phyloP scores from a whole-genome alignment of 2,329 filamentous ascomycete species.

The Neospermospora avenae region DNA sequence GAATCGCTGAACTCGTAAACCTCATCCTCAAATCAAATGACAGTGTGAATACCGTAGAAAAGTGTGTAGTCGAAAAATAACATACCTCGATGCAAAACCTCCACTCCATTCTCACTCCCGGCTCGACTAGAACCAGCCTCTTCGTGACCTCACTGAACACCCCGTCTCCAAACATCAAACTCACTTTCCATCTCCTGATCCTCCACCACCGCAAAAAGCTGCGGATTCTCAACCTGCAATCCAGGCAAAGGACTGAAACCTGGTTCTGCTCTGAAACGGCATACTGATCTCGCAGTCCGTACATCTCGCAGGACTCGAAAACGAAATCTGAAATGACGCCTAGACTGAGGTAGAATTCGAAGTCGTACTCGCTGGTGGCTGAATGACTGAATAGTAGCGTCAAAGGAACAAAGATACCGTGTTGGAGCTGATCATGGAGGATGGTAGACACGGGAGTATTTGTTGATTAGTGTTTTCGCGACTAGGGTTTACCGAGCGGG shows the following conservation, averaged over 20 bases:
- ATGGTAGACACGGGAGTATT: not conserved
- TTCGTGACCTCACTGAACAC: not conserved
- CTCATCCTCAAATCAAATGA: not conserved
- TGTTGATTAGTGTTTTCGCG: not conserved
- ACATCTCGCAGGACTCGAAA: not conserved
- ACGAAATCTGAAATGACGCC: not conserved
- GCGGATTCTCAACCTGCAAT: not conserved
- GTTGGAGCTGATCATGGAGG: not conserved
- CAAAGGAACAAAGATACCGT: not conserved
- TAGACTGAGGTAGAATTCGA: too few species aligned
- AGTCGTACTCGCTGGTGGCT: not conserved
- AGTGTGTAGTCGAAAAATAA: not conserved
- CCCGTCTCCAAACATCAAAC: not conserved
- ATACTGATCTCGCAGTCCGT: not conserved
- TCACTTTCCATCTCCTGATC: conserved; percentile 1
- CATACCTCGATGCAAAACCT: not conserved
- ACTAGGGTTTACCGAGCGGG: not conserved
- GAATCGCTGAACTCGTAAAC: too few species aligned
- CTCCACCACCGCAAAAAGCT: not conserved
- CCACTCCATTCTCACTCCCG: not conserved
- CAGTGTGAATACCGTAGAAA: not conserved
- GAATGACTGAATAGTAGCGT: not conserved
- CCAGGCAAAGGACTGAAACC: not conserved
- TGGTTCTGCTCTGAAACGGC: not conserved
- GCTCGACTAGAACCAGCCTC: not conserved